Conservation (phyloP, 2,329 filamentous ascomycete species). For the Hypoxylon sp. region DNA sequence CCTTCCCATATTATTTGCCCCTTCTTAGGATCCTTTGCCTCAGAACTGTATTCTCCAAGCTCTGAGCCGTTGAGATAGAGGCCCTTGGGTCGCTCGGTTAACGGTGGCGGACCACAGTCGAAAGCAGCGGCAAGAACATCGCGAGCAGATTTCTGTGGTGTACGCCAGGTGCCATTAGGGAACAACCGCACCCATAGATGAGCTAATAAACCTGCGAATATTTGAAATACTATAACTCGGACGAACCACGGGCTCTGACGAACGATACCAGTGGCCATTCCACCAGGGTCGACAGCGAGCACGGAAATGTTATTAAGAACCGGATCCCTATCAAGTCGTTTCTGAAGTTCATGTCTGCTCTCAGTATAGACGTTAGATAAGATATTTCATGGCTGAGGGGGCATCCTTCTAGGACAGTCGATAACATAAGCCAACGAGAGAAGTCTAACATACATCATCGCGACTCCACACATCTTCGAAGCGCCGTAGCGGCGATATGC, state of each 20-base stretch:
- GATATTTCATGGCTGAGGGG: background rate
- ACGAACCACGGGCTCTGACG: slow-evolving; percentile 29
- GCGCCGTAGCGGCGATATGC: slow-evolving; percentile 21
- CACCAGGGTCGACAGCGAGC: slow-evolving; percentile 1
- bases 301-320: slow-evolving; percentile 1
- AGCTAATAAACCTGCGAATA: slow-evolving; percentile 14
- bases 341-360: background rate
- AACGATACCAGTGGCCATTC: slow-evolving; percentile 10
- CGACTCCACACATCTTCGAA: slow-evolving; percentile 21
- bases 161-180: slow-evolving; percentile 31
- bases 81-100: slow-evolving; percentile 31
- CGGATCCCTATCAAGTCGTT: slow-evolving; percentile 4
- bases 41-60: slow-evolving; percentile 17
- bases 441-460: slow-evolving; percentile 20
- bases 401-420: background rate
- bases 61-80: slow-evolving; percentile 35
- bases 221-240: slow-evolving; percentile 6
- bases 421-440: background rate
- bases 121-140: slow-evolving; percentile 34
- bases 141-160: slow-evolving; percentile 30
- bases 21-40: slow-evolving; percentile 33
- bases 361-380: background rate
- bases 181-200: slow-evolving; percentile 10
- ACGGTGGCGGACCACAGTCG: slow-evolving; percentile 16
- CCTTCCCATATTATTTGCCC: slow-evolving; percentile 30